Evolutionary conservation across 495 filamentous ascomycete genomes (phyloP).

Genomic region (Lineolata rhizophorae): DNA sequence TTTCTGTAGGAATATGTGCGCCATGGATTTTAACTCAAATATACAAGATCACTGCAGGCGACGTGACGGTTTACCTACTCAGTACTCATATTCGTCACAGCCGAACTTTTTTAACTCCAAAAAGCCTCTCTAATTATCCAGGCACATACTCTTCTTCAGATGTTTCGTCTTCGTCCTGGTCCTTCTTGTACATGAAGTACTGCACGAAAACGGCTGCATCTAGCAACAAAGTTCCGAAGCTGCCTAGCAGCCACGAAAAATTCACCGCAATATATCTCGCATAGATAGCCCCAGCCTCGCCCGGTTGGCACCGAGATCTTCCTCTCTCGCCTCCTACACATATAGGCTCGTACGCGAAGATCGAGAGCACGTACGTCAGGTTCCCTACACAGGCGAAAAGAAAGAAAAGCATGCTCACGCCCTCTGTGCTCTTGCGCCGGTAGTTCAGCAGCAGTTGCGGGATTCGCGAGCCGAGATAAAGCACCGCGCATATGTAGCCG

Average conservation of each 20-base stretch:
- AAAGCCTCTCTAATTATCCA: no score
- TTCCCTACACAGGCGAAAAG: constrained; percentile 92
- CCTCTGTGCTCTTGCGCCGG: constrained; percentile 72
- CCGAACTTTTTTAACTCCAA: no score
- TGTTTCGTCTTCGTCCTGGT: no score
- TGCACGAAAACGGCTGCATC: constrained; percentile 77
- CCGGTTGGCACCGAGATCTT: constrained; percentile 25
- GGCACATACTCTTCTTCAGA: no score
- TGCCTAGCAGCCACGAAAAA: constrained; percentile 70
- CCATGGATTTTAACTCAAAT: no score
- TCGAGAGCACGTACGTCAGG: constrained; percentile 76
- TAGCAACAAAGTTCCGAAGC: constrained; percentile 63
- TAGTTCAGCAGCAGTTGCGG: constrained; percentile 85
- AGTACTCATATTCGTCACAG: no score
- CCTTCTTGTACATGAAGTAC: constrained; percentile 86
- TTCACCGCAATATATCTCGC: constrained; percentile 69
- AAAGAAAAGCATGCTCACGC: constrained; percentile 83
- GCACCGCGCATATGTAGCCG: constrained; percentile 28
- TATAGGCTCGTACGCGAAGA: constrained; percentile 66
- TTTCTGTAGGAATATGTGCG: no score
- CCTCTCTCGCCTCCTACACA: no score
- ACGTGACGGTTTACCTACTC: no score
- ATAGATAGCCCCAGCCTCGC: constrained; percentile 39
- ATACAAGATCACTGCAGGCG: no score
- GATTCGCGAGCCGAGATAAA: constrained; percentile 74